These are phyloP conservation scores for Ogataea trehaloabstinens DNA, from an alignment of 805 yeast species.

Conservation along the genomic window DNA sequence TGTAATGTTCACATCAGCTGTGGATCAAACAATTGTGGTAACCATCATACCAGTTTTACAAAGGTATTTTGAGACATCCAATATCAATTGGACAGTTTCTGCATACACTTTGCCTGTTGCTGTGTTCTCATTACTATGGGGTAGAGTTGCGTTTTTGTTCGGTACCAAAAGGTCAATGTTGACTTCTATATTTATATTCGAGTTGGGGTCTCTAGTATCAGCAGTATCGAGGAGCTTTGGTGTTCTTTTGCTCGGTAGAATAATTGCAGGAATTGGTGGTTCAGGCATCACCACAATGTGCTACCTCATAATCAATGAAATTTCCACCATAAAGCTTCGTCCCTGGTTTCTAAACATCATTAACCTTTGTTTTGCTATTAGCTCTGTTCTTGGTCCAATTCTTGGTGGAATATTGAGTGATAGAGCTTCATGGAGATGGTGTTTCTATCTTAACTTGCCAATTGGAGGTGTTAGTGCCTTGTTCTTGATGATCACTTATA, in stretches of 20 bases:
- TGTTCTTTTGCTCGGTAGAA: slow-evolving; percentile 68
- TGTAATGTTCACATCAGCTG: slow-evolving; percentile 34
- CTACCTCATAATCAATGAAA: slow-evolving; percentile 55
- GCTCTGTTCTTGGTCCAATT: slow-evolving; percentile 60
- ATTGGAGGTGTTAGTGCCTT: slow-evolving; percentile 58
- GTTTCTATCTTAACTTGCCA: slow-evolving; percentile 69
- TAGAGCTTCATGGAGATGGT: slow-evolving; percentile 70
- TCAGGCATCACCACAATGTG: slow-evolving; percentile 65
- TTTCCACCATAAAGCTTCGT: slow-evolving; percentile 42
- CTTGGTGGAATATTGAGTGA: slow-evolving; percentile 58
- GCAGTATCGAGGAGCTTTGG: slow-evolving; percentile 55
- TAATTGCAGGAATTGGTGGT: slow-evolving; percentile 71
- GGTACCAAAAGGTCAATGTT: slow-evolving; percentile 53
- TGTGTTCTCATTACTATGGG: slow-evolving; percentile 54
- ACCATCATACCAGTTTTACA: slow-evolving; percentile 52
- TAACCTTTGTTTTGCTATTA: slow-evolving; percentile 46
- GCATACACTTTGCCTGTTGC: slow-evolving; percentile 59
- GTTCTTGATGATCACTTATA: slow-evolving; percentile 29
- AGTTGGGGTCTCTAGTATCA: slow-evolving; percentile 58
- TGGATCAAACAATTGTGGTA: slow-evolving; percentile 59
- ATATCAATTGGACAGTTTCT: slow-evolving; percentile 58
- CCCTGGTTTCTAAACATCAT: slow-evolving; percentile 39
- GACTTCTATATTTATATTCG: slow-evolving; percentile 50
- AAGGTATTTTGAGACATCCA: slow-evolving; percentile 44
- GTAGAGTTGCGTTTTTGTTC: slow-evolving; percentile 51